A percentile compares a stretch with the other conserved stretches of the same genome.
phyloP scores from a whole-genome alignment of 2,329 filamentous ascomycete genomes.

The Aureobasidium uvarum region DNA sequence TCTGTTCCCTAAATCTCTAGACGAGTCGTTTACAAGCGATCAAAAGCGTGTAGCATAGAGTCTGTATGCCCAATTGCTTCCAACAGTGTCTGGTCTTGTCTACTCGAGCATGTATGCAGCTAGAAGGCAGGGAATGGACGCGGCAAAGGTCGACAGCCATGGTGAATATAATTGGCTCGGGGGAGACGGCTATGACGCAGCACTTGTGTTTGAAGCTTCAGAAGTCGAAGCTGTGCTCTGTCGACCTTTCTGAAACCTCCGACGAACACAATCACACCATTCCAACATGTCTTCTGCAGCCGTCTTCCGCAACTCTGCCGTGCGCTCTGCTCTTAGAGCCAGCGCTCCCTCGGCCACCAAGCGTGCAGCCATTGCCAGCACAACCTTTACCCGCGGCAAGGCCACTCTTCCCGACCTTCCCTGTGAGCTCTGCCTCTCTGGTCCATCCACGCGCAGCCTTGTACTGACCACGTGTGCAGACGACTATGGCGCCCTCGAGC shows the following conservation, averaged over 20 bases:
- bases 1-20: constrained; percentile 11
- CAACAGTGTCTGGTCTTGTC: not conserved
- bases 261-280: not conserved
- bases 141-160: not conserved
- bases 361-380: constrained; percentile 65
- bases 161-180: constrained; percentile 12
- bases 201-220: not conserved
- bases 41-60: constrained; percentile 24
- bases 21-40: constrained; percentile 10
- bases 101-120: not conserved
- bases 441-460: too few relatives aligned
- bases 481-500: constrained; percentile 94
- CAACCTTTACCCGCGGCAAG: constrained; percentile 79
- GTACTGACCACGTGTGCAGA: constrained; percentile 54
- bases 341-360: constrained; percentile 59
- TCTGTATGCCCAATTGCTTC: constrained; percentile 17
- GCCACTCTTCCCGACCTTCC: constrained; percentile 87
- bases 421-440: constrained; percentile 53
- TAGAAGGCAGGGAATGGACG: not conserved
- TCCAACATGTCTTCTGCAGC: constrained; percentile 70
- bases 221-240: not conserved
- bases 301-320: constrained; percentile 68
- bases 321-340: constrained; percentile 70
- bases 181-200: constrained; percentile 12
- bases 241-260: not conserved